These are phyloP conservation scores for Biscogniauxia sp. DNA, from an alignment of 2,329 filamentous ascomycete genomes.

Conservation along the genomic window DNA sequence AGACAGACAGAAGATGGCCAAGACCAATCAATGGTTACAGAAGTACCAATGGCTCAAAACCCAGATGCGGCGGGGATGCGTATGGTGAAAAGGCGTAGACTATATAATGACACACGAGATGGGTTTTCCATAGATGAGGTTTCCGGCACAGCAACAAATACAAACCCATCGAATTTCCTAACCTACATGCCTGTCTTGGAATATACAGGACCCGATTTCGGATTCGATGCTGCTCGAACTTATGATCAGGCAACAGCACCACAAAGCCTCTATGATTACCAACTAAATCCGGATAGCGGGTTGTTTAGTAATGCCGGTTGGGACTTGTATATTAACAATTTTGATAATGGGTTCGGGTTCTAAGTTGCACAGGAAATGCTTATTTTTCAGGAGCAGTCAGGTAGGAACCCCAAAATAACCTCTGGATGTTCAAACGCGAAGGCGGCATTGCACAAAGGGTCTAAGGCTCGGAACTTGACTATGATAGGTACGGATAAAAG, in stretches of 20 bases:
- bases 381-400: not conserved
- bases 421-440: too few species aligned
- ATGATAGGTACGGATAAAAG: not conserved
- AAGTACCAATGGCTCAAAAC: not conserved
- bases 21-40: not conserved
- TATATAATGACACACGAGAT: not conserved
- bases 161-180: not conserved
- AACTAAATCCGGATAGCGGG: slow-evolving; percentile 3
- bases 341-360: not conserved
- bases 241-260: not conserved
- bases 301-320: slow-evolving; percentile 3
- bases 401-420: too few species aligned
- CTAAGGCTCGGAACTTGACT: too few species aligned
- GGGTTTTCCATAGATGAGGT: not conserved
- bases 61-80: not conserved
- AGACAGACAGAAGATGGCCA: not conserved
- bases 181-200: slow-evolving; percentile 3
- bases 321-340: slow-evolving; percentile 3
- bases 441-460: too few species aligned
- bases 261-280: not conserved
- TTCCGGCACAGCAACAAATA: not conserved
- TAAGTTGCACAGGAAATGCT: not conserved
- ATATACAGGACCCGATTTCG: slow-evolving; percentile 12
- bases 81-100: not conserved
- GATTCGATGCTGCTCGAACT: slow-evolving; percentile 8